Conservation (phyloP, 495 filamentous ascomycete species). For the Podospora conica region DNA sequence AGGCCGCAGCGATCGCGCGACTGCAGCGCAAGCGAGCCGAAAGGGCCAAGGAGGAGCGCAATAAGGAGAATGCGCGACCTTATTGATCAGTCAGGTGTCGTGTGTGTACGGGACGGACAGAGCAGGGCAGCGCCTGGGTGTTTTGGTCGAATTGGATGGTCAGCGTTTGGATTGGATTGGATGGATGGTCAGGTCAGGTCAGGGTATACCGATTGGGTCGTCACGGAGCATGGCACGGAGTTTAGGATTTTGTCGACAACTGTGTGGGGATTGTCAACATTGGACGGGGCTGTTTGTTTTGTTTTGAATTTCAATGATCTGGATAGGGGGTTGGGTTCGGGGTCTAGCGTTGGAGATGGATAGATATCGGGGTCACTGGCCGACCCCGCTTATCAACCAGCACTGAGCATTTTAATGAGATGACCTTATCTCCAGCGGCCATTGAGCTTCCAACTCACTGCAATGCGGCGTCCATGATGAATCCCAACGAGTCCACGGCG, state of each 20-base stretch:
- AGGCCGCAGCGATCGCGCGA: slow-evolving; percentile 57
- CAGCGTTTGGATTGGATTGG: not conserved
- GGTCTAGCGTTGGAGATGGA: not conserved
- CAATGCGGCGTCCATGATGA: slow-evolving; percentile 3
- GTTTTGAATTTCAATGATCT: too few species aligned
- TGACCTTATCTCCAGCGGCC: not conserved
- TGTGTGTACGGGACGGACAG: not conserved
- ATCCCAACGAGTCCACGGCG: not conserved
- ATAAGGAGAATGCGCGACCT: slow-evolving; percentile 43
- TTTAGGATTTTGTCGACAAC: slow-evolving; percentile 10
- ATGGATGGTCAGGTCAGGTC: not conserved
- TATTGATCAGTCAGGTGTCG: slow-evolving; percentile 5
- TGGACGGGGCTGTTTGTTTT: not conserved
- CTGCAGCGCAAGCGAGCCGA: slow-evolving; percentile 49
- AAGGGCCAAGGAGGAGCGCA: slow-evolving; percentile 25
- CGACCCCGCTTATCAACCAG: not conserved
- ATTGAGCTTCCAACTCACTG: not conserved
- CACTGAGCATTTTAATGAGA: not conserved
- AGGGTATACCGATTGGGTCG: not conserved
- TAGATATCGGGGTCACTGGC: too few species aligned
- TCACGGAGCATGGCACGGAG: slow-evolving; percentile 5
- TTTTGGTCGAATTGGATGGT: not conserved
- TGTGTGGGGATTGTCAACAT: not conserved
- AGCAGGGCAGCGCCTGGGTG: not conserved
- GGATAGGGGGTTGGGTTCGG: not conserved